Percentiles rank a stretch among this genome's conserved stretches.
These are phyloP conservation scores for Tulasnella sp. DNA, from an alignment of 768 basidiomycete genomes.

Conservation along the genomic window DNA sequence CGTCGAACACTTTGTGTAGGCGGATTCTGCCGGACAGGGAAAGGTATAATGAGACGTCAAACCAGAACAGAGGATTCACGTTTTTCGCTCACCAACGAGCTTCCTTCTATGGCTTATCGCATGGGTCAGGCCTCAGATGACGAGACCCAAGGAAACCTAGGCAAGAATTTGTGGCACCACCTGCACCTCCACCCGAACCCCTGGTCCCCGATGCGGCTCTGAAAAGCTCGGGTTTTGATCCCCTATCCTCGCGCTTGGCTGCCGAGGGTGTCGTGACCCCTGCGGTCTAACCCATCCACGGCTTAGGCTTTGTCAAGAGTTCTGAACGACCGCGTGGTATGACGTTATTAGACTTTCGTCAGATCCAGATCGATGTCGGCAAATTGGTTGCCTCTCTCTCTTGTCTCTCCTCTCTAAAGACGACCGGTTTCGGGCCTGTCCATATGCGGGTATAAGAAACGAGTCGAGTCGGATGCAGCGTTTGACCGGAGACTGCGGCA, in stretches of 20 bases:
- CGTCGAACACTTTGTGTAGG: neutral
- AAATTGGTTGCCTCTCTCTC: no score
- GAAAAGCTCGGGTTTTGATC: neutral
- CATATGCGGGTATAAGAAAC: neutral
- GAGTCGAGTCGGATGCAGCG: neutral
- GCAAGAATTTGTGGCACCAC: neutral
- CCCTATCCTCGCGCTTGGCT: neutral
- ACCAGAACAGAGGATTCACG: neutral
- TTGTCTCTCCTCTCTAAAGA: no score
- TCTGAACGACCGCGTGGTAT: neutral
- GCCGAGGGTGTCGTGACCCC: neutral
- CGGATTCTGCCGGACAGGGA: neutral
- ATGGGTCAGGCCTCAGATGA: neutral
- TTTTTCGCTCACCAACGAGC: neutral
- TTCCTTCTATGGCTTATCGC: neutral
- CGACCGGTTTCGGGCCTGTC: no score
- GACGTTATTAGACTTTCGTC: neutral
- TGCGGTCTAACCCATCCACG: neutral
- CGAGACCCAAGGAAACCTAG: neutral
- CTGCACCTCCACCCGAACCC: neutral
- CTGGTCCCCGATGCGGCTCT: neutral
- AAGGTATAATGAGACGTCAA: neutral
- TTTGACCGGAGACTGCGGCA: constrained; percentile 1
- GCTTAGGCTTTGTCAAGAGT: neutral
- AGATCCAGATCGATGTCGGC: neutral